phyloP scores from a whole-genome alignment of 2,329 filamentous ascomycete species.

The Aureobasidium sp. region DNA sequence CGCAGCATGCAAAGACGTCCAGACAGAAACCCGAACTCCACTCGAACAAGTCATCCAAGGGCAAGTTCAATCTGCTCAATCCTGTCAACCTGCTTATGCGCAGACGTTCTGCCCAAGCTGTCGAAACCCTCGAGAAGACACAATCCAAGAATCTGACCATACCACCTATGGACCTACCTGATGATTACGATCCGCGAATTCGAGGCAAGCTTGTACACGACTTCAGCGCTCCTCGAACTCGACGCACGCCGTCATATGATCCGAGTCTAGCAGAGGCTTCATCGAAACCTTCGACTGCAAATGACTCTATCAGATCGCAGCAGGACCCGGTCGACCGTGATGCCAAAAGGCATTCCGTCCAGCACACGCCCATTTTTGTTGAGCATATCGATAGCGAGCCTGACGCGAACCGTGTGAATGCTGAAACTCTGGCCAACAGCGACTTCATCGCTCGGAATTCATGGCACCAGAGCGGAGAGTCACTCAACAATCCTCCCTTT shows the following conservation, averaged over 20 bases:
- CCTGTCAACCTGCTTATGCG: conserved; percentile 55
- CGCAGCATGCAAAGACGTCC: conserved; percentile 16
- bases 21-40: conserved; percentile 15
- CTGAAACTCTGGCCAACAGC: conserved; percentile 42
- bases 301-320: conserved; percentile 1
- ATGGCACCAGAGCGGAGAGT: conserved; percentile 28
- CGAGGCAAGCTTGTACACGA: conserved; percentile 58
- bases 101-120: conserved; percentile 43
- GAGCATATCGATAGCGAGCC: conserved; percentile 54
- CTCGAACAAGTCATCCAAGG: conserved; percentile 16
- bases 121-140: conserved; percentile 44
- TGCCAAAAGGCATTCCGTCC: conserved; percentile 18
- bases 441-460: conserved; percentile 42
- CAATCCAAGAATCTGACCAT: conserved; percentile 43
- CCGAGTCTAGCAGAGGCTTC: conserved; percentile 14
- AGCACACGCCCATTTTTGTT: conserved; percentile 53
- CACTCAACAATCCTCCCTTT: conserved; percentile 28
- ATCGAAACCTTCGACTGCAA: background rate
- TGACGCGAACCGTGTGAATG: conserved; percentile 37
- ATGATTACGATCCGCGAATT: conserved; percentile 58
- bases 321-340: conserved; percentile 2
- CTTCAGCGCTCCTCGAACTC: conserved; percentile 53
- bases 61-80: conserved; percentile 41
- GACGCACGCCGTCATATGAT: conserved; percentile 28
- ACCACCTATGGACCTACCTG: conserved; percentile 41